A percentile compares a stretch with the other conserved stretches of the same genome.
These are phyloP conservation scores for Sclerotinia minor DNA, from an alignment of 2,329 filamentous ascomycete species.

Conservation along the genomic window DNA sequence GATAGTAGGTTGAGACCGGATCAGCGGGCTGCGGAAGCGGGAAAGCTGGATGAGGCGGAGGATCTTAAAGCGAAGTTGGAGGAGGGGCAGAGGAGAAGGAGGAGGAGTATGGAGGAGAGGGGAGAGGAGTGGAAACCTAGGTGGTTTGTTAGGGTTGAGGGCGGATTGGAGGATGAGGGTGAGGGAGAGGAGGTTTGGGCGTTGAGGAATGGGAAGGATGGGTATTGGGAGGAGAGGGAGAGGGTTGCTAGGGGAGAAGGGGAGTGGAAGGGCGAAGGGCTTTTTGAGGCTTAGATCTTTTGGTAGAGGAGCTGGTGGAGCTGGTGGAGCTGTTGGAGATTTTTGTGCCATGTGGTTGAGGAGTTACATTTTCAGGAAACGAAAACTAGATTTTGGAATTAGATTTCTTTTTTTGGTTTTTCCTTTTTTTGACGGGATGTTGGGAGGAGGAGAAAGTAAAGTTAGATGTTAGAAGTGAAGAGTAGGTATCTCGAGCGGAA, in stretches of 20 bases:
- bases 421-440: no score
- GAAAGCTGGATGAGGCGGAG: conserved; percentile 81
- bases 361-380: background rate
- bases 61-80: conserved; percentile 79
- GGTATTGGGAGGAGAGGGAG: conserved; percentile 88
- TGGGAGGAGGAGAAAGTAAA: conserved; percentile 64
- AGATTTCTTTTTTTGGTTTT: background rate
- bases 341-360: no score
- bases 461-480: background rate
- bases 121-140: conserved; percentile 72
- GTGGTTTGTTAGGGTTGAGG: conserved; percentile 77
- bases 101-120: conserved; percentile 72
- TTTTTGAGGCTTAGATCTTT: conserved; percentile 45
- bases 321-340: no score
- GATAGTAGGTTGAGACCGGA: conserved; percentile 85
- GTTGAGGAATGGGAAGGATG: conserved; percentile 76
- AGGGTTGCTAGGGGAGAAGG: conserved; percentile 46
- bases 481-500: background rate
- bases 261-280: conserved; percentile 60
- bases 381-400: background rate
- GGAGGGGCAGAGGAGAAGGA: conserved; percentile 75
- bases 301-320: no score
- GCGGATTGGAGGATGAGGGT: conserved; percentile 58
- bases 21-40: conserved; percentile 80
- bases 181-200: conserved; percentile 73